These are phyloP conservation scores for Primulina eburnea DNA, from an alignment of 257 asterid genomes.

Conservation along the genomic window DNA sequence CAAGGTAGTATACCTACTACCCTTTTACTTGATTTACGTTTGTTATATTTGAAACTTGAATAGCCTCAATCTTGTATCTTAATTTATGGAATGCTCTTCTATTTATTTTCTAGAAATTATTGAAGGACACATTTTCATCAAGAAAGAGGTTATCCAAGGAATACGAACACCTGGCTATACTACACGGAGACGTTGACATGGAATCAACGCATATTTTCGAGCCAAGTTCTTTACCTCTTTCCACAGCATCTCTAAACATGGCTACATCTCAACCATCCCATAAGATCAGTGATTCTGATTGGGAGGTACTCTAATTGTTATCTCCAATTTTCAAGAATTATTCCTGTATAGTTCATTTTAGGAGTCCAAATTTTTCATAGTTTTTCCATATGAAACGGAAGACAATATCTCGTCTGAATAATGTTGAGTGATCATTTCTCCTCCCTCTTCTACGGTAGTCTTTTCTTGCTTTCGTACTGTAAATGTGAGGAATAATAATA, in stretches of 20 bases:
- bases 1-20: slow-evolving; percentile 44
- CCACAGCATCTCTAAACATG: slow-evolving; percentile 19
- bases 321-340: not conserved
- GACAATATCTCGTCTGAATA: not conserved
- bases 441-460: not conserved
- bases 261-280: slow-evolving; percentile 21
- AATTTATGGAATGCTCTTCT: slow-evolving; percentile 1
- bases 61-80: not conserved
- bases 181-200: slow-evolving; percentile 59
- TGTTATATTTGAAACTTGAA: not conserved
- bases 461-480: not conserved
- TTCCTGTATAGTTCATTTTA: slow-evolving; percentile 7
- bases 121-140: slow-evolving; percentile 57
- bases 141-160: slow-evolving; percentile 69
- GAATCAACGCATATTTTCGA: slow-evolving; percentile 33
- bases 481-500: not conserved
- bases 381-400: slow-evolving; percentile 4
- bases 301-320: slow-evolving; percentile 59
- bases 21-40: not conserved
- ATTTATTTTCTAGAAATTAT: slow-evolving; percentile 41
- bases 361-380: slow-evolving; percentile 13
- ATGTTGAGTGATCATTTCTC: not conserved
- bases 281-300: slow-evolving; percentile 46
- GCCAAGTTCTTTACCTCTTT: slow-evolving; percentile 25
- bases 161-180: slow-evolving; percentile 58